phyloP scores from a whole-genome alignment of 2,329 filamentous ascomycete genomes.

The Coniochaeta sp. region DNA sequence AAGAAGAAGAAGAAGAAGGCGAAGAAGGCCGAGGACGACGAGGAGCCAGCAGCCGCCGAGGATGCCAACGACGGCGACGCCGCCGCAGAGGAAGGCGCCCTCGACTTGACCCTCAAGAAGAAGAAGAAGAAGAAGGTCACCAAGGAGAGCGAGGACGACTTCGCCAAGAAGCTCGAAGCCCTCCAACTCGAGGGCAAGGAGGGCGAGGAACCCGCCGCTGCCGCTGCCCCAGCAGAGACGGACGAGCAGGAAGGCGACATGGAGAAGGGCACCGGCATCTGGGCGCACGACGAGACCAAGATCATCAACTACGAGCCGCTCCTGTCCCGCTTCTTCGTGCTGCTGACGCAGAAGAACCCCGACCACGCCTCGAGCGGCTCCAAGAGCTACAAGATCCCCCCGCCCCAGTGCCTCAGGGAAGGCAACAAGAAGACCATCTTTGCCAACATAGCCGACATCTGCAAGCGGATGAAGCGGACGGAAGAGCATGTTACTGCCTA shows the following conservation, averaged over 20 bases:
- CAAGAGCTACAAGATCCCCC: slow-evolving; percentile 98
- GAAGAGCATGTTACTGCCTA: slow-evolving; percentile 97
- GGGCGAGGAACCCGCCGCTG: slow-evolving; percentile 39
- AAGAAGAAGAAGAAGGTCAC: slow-evolving; percentile 75
- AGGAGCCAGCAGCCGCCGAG: slow-evolving; percentile 33
- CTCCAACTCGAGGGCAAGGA: slow-evolving; percentile 45
- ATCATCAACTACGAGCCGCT: slow-evolving; percentile 79
- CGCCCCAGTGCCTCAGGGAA: slow-evolving; percentile 97
- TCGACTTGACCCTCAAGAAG: slow-evolving; percentile 50
- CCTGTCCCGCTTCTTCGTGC: slow-evolving; percentile 86
- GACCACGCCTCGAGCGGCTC: slow-evolving; percentile 83
- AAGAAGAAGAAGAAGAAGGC: slow-evolving; percentile 71
- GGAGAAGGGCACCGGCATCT: slow-evolving; percentile 83
- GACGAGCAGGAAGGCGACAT: slow-evolving; percentile 66
- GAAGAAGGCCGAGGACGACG: slow-evolving; percentile 46
- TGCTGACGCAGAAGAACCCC: slow-evolving; percentile 92
- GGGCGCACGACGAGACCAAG: slow-evolving; percentile 72
- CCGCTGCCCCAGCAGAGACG: slow-evolving; percentile 33
- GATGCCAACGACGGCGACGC: slow-evolving; percentile 43
- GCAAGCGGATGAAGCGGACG: slow-evolving; percentile 98
- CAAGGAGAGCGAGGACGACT: slow-evolving; percentile 31
- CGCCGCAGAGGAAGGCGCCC: slow-evolving; percentile 50
- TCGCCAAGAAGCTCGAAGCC: slow-evolving; percentile 21
- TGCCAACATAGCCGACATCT: slow-evolving; percentile 97
- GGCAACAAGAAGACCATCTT: slow-evolving; percentile 99